phyloP scores from a whole-genome alignment of 2,329 filamentous ascomycete genomes.

The Fusarium avenaceum region DNA sequence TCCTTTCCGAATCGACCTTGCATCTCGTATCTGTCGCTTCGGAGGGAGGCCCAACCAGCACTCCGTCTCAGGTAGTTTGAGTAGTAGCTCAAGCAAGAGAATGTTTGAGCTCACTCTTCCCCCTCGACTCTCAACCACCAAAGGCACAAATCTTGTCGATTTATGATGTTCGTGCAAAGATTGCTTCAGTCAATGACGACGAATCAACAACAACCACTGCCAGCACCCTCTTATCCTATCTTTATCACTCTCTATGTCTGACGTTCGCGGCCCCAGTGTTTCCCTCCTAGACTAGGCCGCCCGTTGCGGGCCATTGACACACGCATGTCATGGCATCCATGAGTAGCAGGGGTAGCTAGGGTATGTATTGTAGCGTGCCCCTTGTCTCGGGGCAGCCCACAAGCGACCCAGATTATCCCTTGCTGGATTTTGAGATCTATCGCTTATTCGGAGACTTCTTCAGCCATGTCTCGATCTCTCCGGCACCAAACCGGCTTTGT shows the following conservation, averaged over 20 bases:
- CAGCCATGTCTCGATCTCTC: constrained; percentile 42
- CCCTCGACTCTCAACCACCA: constrained; percentile 12
- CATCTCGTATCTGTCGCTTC: too few species aligned
- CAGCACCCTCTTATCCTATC: not conserved
- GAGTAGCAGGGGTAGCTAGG: not conserved
- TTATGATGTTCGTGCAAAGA: not conserved
- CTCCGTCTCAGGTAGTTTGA: not conserved
- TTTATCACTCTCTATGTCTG: not conserved
- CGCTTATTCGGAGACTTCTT: constrained; percentile 43
- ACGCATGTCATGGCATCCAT: constrained; percentile 7
- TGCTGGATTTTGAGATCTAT: constrained; percentile 29
- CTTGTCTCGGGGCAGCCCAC: constrained; percentile 33
- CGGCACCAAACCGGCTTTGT: constrained; percentile 14
- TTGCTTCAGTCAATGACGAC: constrained; percentile 27
- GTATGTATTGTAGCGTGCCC: not conserved
- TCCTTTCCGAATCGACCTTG: not conserved
- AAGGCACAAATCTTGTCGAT: not conserved
- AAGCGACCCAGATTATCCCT: constrained; percentile 29
- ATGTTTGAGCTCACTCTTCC: not conserved
- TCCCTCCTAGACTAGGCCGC: constrained; percentile 5
- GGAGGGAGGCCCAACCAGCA: too few species aligned
- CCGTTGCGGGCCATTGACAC: constrained; percentile 4
- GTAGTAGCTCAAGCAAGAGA: not conserved
- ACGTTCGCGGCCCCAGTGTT: not conserved
- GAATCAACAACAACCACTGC: constrained; percentile 18